Percentiles rank a stretch among this genome's conserved stretches.
These are phyloP conservation scores for Benincasa hispida DNA, from an alignment of 306 rosid genomes.

Conservation along the genomic window DNA sequence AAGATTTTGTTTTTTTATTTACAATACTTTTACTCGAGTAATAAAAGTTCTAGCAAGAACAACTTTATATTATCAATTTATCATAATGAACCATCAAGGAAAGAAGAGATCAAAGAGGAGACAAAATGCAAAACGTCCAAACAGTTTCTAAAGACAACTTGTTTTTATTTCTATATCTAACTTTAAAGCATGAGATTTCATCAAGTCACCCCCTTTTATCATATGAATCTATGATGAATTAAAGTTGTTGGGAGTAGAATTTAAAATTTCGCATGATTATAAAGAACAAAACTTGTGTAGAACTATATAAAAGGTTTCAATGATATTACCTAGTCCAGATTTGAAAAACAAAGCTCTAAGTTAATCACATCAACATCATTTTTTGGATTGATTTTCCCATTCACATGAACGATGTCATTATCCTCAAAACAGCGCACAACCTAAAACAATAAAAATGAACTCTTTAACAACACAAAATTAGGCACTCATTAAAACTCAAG, in stretches of 20 bases:
- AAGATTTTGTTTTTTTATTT: too few species aligned
- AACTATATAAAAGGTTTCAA: slow-evolving; percentile 7
- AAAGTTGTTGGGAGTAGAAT: not conserved
- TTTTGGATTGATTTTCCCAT: slow-evolving; percentile 83
- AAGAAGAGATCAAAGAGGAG: not conserved
- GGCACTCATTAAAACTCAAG: too few species aligned
- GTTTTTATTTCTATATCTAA: not conserved
- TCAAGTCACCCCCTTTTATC: not conserved
- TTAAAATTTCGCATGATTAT: not conserved
- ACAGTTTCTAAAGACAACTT: not conserved
- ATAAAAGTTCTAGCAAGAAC: not conserved
- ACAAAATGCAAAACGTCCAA: not conserved
- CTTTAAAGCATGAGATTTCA: not conserved
- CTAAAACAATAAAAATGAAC: slow-evolving; percentile 29
- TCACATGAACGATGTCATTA: slow-evolving; percentile 86
- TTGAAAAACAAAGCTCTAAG: slow-evolving; percentile 87
- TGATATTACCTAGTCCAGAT: slow-evolving; percentile 81
- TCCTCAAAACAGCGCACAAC: slow-evolving; percentile 94
- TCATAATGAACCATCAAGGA: not conserved
- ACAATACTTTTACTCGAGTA: not conserved
- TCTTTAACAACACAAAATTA: not conserved
- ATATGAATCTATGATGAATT: not conserved
- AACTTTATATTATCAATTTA: not conserved
- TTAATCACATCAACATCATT: slow-evolving; percentile 87
- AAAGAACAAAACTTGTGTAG: not conserved